Percentiles rank a stretch among this genome's conserved stretches.
These are phyloP conservation scores for Stereocaulon alpinum DNA, from an alignment of 495 filamentous ascomycete species.

Conservation along the genomic window DNA sequence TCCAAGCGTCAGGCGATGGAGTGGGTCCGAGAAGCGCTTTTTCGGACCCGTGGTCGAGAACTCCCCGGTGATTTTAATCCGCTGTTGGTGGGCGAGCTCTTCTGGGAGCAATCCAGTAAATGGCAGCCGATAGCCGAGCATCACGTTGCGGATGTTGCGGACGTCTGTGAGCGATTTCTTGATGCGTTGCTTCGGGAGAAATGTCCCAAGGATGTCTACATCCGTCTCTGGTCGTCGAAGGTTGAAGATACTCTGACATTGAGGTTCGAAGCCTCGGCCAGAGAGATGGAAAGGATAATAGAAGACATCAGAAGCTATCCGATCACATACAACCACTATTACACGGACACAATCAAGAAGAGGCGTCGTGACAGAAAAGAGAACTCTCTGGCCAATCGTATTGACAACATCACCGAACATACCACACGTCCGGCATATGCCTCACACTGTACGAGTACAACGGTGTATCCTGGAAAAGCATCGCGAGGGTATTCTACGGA, in stretches of 20 bases:
- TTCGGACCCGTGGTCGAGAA: conserved; percentile 30
- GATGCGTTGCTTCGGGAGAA: background rate
- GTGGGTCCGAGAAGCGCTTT: background rate
- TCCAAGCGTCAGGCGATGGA: background rate
- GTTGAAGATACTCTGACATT: conserved; percentile 27
- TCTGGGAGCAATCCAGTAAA: conserved; percentile 32
- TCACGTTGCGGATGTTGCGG: background rate
- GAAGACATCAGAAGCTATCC: conserved; percentile 11
- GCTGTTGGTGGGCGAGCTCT: conserved; percentile 35
- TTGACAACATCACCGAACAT: conserved; percentile 1
- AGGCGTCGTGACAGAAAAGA: background rate
- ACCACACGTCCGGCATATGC: background rate
- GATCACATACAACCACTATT: conserved; percentile 24
- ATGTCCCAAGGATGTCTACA: background rate
- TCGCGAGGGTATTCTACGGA: conserved; percentile 5
- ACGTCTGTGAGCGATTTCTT: background rate
- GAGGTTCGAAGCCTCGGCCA: background rate
- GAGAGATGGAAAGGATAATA: too few relatives aligned
- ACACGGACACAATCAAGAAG: conserved; percentile 22
- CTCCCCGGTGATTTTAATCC: conserved; percentile 39
- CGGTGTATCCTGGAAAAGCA: background rate
- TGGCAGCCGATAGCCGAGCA: conserved; percentile 24
- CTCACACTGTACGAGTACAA: background rate
- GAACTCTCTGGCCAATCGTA: background rate
- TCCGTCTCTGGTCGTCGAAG: conserved; percentile 20